A percentile compares a stretch with the other conserved stretches of the same genome.
phyloP scores from a whole-genome alignment of 495 filamentous ascomycete genomes.

The Hyaloscypha bicolor region DNA sequence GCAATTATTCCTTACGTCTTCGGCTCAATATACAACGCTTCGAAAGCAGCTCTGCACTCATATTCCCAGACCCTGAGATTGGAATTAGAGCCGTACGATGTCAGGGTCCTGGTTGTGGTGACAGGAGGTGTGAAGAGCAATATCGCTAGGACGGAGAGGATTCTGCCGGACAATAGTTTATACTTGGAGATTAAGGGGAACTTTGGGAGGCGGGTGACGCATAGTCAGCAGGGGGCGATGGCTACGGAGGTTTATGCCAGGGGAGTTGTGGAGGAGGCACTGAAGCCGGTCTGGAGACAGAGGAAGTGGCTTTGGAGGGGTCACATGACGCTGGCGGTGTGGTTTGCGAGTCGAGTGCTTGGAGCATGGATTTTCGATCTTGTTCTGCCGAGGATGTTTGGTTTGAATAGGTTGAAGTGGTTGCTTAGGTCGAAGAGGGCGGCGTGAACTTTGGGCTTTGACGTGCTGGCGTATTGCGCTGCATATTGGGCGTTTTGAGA shows the following conservation, averaged over 20 bases:
- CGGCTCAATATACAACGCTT: constrained; percentile 27
- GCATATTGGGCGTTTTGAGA: neutral
- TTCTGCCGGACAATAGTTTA: constrained; percentile 49
- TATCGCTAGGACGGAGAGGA: constrained; percentile 55
- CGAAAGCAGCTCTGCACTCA: constrained; percentile 26
- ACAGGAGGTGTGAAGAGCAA: constrained; percentile 65
- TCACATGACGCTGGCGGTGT: constrained; percentile 42
- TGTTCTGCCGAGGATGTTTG: constrained; percentile 50
- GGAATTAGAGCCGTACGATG: constrained; percentile 38
- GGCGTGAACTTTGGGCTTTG: neutral
- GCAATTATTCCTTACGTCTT: constrained; percentile 34
- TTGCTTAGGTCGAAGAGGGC: constrained; percentile 18
- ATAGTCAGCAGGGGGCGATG: constrained; percentile 62
- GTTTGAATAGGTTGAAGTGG: constrained; percentile 43
- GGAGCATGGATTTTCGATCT: constrained; percentile 45
- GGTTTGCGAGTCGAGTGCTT: constrained; percentile 40
- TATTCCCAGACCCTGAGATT: constrained; percentile 27
- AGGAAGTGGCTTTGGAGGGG: constrained; percentile 63
- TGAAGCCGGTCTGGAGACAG: constrained; percentile 43
- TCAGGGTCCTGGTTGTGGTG: constrained; percentile 57
- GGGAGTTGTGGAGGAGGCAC: constrained; percentile 56
- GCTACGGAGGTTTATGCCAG: constrained; percentile 53
- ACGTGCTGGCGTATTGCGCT: too few species aligned
- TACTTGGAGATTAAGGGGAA: constrained; percentile 54
- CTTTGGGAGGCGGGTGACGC: constrained; percentile 52